phyloP scores from a whole-genome alignment of 2,329 filamentous ascomycete species.

The Venturia pyrina region DNA sequence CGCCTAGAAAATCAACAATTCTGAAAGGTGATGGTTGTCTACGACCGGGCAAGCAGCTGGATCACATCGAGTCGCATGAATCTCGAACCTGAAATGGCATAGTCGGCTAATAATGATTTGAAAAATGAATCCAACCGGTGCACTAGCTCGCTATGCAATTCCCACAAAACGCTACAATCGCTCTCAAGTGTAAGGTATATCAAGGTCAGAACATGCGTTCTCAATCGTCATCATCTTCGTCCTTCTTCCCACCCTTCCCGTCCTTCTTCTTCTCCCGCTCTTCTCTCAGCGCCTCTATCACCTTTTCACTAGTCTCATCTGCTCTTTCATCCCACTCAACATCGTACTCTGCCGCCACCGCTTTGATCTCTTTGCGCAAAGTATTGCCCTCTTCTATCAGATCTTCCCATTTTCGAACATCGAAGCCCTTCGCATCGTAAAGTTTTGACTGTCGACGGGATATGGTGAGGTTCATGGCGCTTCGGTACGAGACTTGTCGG shows the following conservation, averaged over 20 bases:
- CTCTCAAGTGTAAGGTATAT: background rate
- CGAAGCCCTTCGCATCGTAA: slow-evolving; percentile 67
- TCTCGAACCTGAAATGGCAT: background rate
- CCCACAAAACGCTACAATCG: background rate
- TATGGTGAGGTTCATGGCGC: slow-evolving; percentile 79
- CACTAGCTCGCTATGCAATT: background rate
- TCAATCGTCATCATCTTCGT: slow-evolving; percentile 10
- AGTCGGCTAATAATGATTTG: too few species aligned
- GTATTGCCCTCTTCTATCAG: slow-evolving; percentile 71
- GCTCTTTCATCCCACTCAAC: slow-evolving; percentile 75
- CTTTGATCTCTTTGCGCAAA: slow-evolving; percentile 67
- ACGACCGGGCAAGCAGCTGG: too few species aligned
- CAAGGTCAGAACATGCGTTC: background rate
- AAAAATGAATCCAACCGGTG: slow-evolving; percentile 11
- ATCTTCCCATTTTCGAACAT: slow-evolving; percentile 65
- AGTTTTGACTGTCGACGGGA: slow-evolving; percentile 65
- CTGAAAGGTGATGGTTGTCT: too few species aligned
- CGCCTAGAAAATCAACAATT: too few species aligned
- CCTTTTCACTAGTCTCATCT: slow-evolving; percentile 58
- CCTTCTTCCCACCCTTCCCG: slow-evolving; percentile 2
- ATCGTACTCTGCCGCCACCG: slow-evolving; percentile 76
- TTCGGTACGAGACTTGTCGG: slow-evolving; percentile 76
- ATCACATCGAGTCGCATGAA: too few species aligned
- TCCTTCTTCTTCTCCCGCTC: slow-evolving; percentile 29
- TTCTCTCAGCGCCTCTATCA: slow-evolving; percentile 42